phyloP scores from a whole-genome alignment of 2,329 filamentous ascomycete genomes.

The Sordariomycetes sp. region DNA sequence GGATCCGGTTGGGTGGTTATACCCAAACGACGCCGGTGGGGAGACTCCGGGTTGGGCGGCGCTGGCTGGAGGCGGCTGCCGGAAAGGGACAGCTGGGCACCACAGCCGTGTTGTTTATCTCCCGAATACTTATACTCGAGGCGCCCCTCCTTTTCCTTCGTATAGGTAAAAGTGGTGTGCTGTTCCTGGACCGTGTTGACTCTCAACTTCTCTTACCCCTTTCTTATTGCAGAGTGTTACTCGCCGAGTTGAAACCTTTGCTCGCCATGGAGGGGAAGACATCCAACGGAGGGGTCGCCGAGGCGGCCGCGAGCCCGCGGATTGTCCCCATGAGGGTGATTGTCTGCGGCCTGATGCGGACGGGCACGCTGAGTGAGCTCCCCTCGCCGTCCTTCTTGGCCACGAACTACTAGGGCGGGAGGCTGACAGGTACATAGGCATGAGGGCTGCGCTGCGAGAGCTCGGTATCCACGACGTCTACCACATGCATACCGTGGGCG shows the following conservation, averaged over 20 bases:
- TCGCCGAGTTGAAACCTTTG: not conserved
- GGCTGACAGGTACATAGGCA: slow-evolving; percentile 13
- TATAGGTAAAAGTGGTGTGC: not conserved
- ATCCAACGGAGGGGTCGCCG: slow-evolving; percentile 7
- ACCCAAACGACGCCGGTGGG: not conserved
- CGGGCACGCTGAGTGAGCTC: slow-evolving; percentile 21
- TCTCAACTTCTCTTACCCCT: not conserved
- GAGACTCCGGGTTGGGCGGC: not conserved
- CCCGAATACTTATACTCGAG: not conserved
- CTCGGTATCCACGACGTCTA: slow-evolving; percentile 25
- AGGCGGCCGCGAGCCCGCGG: slow-evolving; percentile 10
- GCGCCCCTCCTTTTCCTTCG: not conserved
- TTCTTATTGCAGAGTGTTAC: not conserved
- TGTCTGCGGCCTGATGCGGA: slow-evolving; percentile 26
- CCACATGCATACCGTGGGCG: slow-evolving; percentile 19
- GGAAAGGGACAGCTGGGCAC: not conserved
- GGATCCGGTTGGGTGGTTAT: not conserved
- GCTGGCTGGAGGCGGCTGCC: not conserved
- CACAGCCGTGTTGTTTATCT: not conserved
- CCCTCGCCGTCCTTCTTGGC: not conserved
- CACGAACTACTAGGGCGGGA: too few species aligned
- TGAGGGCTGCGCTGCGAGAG: slow-evolving; percentile 20
- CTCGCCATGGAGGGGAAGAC: not conserved
- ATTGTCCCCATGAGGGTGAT: slow-evolving; percentile 27
- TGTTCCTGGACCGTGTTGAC: not conserved